Base-by-base conservation (phyloP, 352 stramenopile species). In the Globisporangium polare region DNA sequence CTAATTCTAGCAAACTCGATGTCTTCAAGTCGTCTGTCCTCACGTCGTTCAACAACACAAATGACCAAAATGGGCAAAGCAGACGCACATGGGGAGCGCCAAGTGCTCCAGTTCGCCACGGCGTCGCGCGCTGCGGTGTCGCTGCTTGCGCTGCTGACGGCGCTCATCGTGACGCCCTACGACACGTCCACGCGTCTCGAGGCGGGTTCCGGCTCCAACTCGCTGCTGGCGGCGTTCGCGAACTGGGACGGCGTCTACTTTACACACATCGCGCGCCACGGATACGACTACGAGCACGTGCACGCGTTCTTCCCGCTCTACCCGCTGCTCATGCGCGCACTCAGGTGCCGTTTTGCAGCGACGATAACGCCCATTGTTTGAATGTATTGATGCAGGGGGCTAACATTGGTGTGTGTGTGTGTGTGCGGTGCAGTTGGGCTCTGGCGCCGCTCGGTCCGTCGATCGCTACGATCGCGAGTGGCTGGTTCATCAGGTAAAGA, bases 211-310 rank as follows among this genome's bases (percentile, higher is more conserved):
- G 51, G 49, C 18, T 47, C 29, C 10, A 39, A 31, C 13, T 75
- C 68, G 6, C 50, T 67, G 7, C 68, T 92, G 53, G 61, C 72
- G 18, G 54, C 68, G 20, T 73, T 94, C 37, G 80, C 71, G 43
- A 90, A 90, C 63, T 97, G 89, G 89, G 89, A 96, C 69, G 89
- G 82, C 55, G 88, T 92, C 53, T 95, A 88, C 68, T 95, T 82
- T 58, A 60, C 74, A 15, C 71, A 79, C 66, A 95, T 97, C 49
- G 89, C 86, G 4, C 56, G 58, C 17, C 37, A 68, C 29, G 89
- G 89, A 56, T 97, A 97, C 79, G 73, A 78, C 54, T 94, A 90
- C 53, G 89, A 97, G 71, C 82, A 96, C 53, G 72, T 84, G 29
- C 82, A 93, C 68, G 83, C 86, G 45, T 95, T 95, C 71, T 95